A percentile compares a stretch with the other conserved stretches of the same genome.
Evolutionary conservation across 768 basidiomycete species (phyloP).

Genomic region (Phaffia australis): DNA sequence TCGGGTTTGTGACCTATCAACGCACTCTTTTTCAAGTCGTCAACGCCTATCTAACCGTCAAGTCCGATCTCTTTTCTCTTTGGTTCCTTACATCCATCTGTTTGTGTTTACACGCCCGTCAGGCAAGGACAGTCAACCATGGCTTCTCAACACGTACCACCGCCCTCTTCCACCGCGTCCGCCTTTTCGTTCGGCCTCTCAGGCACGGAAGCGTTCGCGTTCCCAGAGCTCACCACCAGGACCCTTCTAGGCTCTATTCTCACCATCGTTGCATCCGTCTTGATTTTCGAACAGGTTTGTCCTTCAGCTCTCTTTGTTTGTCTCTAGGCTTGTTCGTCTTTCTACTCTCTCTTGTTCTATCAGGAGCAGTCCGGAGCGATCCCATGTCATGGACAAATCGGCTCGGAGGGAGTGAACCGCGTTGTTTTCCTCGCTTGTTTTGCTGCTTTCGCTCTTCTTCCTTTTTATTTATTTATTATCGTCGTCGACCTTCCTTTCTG

Average conservation of each 20-base stretch:
- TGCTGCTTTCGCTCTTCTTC: no score
- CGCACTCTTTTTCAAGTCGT: no score
- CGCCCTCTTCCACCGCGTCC: conserved; percentile 5
- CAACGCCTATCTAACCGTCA: no score
- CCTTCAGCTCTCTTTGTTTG: neutral
- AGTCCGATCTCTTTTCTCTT: no score
- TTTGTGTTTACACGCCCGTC: no score
- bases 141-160: conserved; percentile 2
- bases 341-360: neutral
- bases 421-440: no score
- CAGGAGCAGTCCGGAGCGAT: neutral
- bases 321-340: neutral
- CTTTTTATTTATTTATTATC: neutral
- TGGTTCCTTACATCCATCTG: no score
- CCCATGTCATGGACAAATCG: no score
- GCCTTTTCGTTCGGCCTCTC: neutral
- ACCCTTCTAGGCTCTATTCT: neutral
- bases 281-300: conserved; percentile 57
- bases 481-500: neutral
- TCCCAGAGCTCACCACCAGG: conserved; percentile 2
- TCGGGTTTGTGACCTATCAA: no score
- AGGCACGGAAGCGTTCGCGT: neutral
- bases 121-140: no score
- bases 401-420: no score
- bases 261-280: neutral